A percentile compares a stretch with the other conserved stretches of the same genome.
Conservation (phyloP, 1,284 basidiomycete genomes). For the Leccinum pachyderme region DNA sequence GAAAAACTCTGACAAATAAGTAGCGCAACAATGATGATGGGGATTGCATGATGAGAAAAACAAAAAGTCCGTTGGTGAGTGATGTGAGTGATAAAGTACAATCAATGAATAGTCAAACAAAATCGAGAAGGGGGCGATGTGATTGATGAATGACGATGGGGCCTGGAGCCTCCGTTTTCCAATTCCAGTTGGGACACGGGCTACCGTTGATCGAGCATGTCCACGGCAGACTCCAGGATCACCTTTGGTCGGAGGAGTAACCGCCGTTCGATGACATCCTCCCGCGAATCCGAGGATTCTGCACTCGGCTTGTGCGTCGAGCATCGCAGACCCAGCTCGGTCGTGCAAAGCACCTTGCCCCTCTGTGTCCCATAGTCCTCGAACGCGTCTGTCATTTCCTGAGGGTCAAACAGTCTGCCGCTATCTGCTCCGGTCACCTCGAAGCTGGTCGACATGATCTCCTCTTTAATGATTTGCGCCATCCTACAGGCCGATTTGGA, state of each 20-base stretch:
- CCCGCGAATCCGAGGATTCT: constrained; percentile 33
- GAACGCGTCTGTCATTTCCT: constrained; percentile 65
- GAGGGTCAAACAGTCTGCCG: constrained; percentile 47
- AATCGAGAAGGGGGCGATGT: neutral
- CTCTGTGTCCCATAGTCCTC: constrained; percentile 53
- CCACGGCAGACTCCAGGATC: constrained; percentile 65
- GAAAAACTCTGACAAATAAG: constrained; percentile 8
- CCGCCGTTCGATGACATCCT: constrained; percentile 53
- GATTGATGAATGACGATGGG: neutral
- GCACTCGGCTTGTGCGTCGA: constrained; percentile 46
- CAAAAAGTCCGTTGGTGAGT: neutral
- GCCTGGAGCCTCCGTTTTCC: neutral
- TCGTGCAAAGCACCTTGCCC: constrained; percentile 59
- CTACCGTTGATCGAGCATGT: constrained; percentile 47
- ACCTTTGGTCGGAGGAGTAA: constrained; percentile 67
- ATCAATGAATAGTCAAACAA: constrained; percentile 8
- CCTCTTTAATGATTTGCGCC: constrained; percentile 60
- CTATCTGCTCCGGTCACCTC: constrained; percentile 61
- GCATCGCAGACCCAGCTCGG: constrained; percentile 66
- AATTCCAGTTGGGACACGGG: neutral
- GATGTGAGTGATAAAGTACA: constrained; percentile 19
- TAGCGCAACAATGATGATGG: constrained; percentile 2
- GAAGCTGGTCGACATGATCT: constrained; percentile 71
- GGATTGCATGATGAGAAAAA: constrained; percentile 11
- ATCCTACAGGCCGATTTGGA: constrained; percentile 58